Percentiles rank a stretch among this genome's conserved stretches.
Conservation (phyloP, 108 stramenopile species). For the Nannochloropsis gaditana region DNA sequence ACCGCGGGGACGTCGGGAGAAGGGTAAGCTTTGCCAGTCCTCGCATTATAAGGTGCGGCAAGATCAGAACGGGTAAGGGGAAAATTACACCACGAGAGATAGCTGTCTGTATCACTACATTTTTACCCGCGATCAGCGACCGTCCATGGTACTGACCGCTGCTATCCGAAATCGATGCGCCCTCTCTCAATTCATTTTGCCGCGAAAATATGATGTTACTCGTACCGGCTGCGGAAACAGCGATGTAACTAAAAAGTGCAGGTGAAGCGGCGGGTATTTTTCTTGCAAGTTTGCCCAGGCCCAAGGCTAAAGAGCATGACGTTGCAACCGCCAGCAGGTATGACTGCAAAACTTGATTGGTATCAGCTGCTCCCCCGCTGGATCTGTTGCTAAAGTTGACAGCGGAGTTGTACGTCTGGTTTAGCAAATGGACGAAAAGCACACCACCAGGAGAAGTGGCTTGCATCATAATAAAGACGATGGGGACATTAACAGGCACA, state of each 20-base stretch:
- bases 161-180: not conserved
- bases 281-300: not conserved
- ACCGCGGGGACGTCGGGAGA: not conserved
- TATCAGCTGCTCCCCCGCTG: not conserved
- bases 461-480: slow-evolving; percentile 25
- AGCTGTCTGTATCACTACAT: not conserved
- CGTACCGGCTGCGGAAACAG: not conserved
- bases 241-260: not conserved
- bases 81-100: slow-evolving; percentile 2
- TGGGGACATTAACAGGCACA: slow-evolving; percentile 30
- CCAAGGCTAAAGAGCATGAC: not conserved
- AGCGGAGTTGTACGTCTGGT: slow-evolving; percentile 32
- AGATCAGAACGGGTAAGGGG: not conserved
- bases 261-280: not conserved
- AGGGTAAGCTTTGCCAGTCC: not conserved
- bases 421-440: slow-evolving; percentile 27
- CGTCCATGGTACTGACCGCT: not conserved
- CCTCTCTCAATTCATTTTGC: not conserved
- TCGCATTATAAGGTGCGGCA: not conserved
- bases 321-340: slow-evolving; percentile 1
- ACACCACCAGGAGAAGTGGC: slow-evolving; percentile 22
- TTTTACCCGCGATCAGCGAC: not conserved
- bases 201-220: slow-evolving; percentile 20
- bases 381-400: slow-evolving; percentile 28
- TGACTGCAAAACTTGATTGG: not conserved